A percentile compares a stretch with the other conserved stretches of the same genome.
phyloP scores from a whole-genome alignment of 2,329 filamentous ascomycete species.

The Knoxdaviesia proteae region DNA sequence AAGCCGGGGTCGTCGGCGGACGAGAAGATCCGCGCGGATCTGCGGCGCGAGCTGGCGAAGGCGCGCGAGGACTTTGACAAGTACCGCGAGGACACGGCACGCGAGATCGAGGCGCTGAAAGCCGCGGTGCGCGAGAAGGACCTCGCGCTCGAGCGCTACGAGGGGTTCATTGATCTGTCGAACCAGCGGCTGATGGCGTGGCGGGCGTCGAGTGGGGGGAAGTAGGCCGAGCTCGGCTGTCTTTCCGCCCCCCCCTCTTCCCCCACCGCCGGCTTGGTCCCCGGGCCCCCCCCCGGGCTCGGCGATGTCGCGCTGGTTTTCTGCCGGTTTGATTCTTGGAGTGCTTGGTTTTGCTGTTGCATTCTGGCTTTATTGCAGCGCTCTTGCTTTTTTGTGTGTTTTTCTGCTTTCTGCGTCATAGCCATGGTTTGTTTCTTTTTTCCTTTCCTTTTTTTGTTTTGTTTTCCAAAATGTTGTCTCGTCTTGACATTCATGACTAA shows the following conservation, averaged over 20 bases:
- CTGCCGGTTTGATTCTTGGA: not conserved
- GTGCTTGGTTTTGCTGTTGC: not conserved
- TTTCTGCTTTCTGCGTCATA: not conserved
- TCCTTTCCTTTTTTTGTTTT: not conserved
- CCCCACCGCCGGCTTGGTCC: no score
- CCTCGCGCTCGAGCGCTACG: conserved; percentile 39
- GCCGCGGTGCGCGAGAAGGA: conserved; percentile 41
- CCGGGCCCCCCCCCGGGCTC: no score
- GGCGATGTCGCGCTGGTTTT: not conserved
- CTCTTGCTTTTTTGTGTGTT: not conserved
- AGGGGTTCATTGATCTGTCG: conserved; percentile 51
- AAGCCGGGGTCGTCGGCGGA: conserved; percentile 42
- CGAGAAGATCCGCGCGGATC: conserved; percentile 40
- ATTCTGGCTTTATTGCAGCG: not conserved
- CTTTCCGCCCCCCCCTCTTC: not conserved
- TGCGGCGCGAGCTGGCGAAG: conserved; percentile 38
- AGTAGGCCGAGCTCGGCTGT: conserved; percentile 1
- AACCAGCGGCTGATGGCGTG: conserved; percentile 40
- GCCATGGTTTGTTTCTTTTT: no score
- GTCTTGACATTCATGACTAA: no score
- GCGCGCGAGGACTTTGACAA: conserved; percentile 34
- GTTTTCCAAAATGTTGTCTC: no score
- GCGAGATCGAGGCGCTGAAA: conserved; percentile 36
- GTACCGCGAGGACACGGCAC: conserved; percentile 31
- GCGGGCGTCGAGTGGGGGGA: conserved; percentile 4